Conservation (phyloP, 257 asterid species). For the Solanum chmielewskii region DNA sequence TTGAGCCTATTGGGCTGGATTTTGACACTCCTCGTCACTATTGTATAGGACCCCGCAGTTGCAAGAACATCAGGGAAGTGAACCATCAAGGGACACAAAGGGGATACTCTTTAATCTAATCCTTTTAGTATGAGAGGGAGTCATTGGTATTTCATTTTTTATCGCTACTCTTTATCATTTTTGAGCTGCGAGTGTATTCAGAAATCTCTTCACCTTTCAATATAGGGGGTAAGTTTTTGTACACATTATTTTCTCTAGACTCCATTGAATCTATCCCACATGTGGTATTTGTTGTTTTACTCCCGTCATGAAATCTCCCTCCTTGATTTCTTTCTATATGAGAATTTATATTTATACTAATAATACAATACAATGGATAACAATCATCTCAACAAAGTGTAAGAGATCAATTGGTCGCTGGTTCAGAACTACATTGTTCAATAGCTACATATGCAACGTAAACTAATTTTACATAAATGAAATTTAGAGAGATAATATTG, state of each 20-base stretch:
- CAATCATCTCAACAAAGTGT: not conserved
- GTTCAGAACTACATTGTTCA: not conserved
- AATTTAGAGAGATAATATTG: not conserved
- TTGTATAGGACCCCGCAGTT: not conserved
- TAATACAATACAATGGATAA: not conserved
- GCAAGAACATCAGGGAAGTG: not conserved
- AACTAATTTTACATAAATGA: not conserved
- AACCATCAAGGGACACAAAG: not conserved
- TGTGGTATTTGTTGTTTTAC: too few relatives aligned
- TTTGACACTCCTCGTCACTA: not conserved
- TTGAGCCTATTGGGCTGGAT: not conserved
- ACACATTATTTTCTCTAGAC: too few relatives aligned
- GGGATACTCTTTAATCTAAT: not conserved
- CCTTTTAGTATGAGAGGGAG: not conserved
- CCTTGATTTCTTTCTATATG: too few relatives aligned
- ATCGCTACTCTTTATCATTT: too few relatives aligned
- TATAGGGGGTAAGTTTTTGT: too few relatives aligned
- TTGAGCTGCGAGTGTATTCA: too few relatives aligned
- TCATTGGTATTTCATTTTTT: not conserved
- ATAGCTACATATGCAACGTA: not conserved
- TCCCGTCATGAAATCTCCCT: too few relatives aligned
- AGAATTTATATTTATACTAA: too few relatives aligned
- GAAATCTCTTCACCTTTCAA: too few relatives aligned
- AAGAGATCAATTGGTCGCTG: too few relatives aligned
- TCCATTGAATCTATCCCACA: rapidly evolving